These are phyloP conservation scores for Lichina pygmaea DNA, from an alignment of 495 filamentous ascomycete genomes.

Conservation along the genomic window DNA sequence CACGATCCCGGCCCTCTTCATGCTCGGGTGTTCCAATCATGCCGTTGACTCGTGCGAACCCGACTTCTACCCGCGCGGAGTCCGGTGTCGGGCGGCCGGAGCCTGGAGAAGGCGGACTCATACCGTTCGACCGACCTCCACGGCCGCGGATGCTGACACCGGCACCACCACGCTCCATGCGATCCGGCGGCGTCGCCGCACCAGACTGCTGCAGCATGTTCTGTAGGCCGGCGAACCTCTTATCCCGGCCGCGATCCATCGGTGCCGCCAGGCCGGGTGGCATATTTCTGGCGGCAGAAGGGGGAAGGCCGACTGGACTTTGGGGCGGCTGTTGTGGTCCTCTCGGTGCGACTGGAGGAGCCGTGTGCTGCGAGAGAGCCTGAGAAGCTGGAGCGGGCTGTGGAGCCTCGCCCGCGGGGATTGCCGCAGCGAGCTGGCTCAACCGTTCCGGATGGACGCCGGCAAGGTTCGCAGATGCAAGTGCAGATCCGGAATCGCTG, in stretches of 20 bases:
- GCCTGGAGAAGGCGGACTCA: not conserved
- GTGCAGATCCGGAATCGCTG: not conserved
- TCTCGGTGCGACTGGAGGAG: not conserved
- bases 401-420: not conserved
- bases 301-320: not conserved
- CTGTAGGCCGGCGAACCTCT: conserved; percentile 3
- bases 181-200: not conserved
- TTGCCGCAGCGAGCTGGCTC: not conserved
- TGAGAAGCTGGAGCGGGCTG: not conserved
- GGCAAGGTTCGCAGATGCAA: not conserved
- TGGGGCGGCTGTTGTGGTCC: not conserved
- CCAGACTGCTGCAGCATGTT: conserved; percentile 3
- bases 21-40: not conserved
- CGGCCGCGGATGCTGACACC: conserved; percentile 1
- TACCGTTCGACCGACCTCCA: not conserved
- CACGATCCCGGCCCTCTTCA: not conserved
- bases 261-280: conserved; percentile 1
- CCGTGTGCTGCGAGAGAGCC: not conserved
- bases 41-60: too few species aligned
- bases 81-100: too few species aligned
- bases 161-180: not conserved
- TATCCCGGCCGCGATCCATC: conserved; percentile 1
- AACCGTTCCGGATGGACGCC: conserved; percentile 4
- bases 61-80: too few species aligned
- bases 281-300: conserved; percentile 1